These are phyloP conservation scores for Termitomyces sp. DNA, from an alignment of 768 basidiomycete species.

Conservation along the genomic window DNA sequence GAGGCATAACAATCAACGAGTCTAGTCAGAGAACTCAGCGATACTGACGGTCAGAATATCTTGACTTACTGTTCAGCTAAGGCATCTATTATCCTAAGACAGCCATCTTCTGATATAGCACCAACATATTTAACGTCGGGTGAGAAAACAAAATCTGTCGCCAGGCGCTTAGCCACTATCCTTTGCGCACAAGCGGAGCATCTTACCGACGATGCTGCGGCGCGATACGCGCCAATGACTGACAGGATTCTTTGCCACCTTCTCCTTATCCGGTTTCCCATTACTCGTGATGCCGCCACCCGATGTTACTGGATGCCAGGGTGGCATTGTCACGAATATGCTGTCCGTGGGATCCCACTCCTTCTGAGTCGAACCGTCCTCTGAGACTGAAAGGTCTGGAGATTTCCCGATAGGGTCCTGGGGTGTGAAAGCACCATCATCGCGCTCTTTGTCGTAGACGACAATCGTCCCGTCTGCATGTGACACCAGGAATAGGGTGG, in stretches of 20 bases:
- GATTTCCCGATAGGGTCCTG: conserved; percentile 47
- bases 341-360: conserved; percentile 79
- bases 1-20: conserved; percentile 93
- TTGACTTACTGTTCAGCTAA: conserved; percentile 74
- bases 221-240: conserved; percentile 85
- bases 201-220: conserved; percentile 69
- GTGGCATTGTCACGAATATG: conserved; percentile 79
- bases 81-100: conserved; percentile 86
- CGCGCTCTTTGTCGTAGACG: conserved; percentile 88
- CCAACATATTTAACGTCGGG: conserved; percentile 91
- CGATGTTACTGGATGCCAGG: conserved; percentile 75
- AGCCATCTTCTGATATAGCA: conserved; percentile 90
- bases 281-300: conserved; percentile 32
- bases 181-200: not conserved
- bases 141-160: conserved; percentile 84
- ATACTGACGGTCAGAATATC: not conserved
- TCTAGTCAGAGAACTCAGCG: conserved; percentile 36
- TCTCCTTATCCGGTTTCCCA: conserved; percentile 63
- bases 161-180: not conserved
- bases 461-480: conserved; percentile 89
- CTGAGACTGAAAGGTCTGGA: conserved; percentile 24
- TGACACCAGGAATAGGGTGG: conserved; percentile 80
- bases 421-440: conserved; percentile 75
- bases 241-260: conserved; percentile 79
- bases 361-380: conserved; percentile 34